Conservation (phyloP, 2,329 filamentous ascomycete genomes). For the Xylariaceae sp. region DNA sequence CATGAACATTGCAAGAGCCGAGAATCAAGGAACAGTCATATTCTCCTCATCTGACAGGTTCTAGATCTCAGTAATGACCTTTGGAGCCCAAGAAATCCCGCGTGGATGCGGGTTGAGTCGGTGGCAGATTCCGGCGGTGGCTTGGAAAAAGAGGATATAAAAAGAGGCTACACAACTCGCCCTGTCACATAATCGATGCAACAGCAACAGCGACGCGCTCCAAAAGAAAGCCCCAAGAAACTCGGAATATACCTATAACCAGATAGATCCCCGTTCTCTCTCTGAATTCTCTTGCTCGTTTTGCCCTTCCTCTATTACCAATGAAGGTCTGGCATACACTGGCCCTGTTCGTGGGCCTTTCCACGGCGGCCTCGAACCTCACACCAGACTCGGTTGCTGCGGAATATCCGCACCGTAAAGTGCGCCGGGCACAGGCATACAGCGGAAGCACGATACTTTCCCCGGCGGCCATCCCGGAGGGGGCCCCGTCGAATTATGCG, state of each 20-base stretch:
- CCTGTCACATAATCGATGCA: constrained; percentile 13
- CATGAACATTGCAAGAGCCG: constrained; percentile 28
- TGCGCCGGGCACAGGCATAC: constrained; percentile 27
- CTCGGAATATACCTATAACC: constrained; percentile 20
- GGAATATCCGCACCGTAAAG: constrained; percentile 17
- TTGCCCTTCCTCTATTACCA: not conserved
- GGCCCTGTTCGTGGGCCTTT: constrained; percentile 37
- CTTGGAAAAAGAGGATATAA: constrained; percentile 11
- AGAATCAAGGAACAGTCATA: constrained; percentile 27
- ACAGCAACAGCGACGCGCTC: no score
- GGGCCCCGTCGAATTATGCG: constrained; percentile 31
- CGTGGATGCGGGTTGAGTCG: not conserved
- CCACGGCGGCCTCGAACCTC: constrained; percentile 30
- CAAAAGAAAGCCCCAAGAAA: no score
- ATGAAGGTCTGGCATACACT: constrained; percentile 40
- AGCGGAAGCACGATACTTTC: not conserved
- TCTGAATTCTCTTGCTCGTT: not conserved
- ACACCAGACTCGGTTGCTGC: constrained; percentile 18
- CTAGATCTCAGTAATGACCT: constrained; percentile 27
- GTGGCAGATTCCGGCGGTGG: not conserved
- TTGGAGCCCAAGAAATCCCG: constrained; percentile 22
- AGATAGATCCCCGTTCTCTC: not conserved
- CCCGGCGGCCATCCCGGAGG: not conserved
- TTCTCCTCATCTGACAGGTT: constrained; percentile 36
- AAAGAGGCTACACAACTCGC: constrained; percentile 5